Conservation (phyloP, 148 eudicot species). For the Gaultheria prostrata region DNA sequence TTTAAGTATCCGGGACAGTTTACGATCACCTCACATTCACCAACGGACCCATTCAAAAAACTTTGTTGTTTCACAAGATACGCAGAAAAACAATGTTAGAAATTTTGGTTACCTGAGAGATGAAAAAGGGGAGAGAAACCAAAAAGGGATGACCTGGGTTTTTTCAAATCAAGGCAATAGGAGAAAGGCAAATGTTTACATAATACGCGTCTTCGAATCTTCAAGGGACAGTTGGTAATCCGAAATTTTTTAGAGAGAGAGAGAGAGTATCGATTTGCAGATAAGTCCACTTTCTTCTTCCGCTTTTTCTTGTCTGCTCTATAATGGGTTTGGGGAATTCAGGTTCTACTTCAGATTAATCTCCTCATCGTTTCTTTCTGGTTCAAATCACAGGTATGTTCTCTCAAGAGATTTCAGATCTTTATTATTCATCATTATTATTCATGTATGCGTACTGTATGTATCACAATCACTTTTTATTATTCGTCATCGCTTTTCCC, state of each 20-base stretch:
- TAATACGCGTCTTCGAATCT: neutral
- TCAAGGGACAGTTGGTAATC: neutral
- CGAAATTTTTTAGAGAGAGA: neutral
- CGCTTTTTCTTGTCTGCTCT: neutral
- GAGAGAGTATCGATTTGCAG: neutral
- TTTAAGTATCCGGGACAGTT: too few relatives aligned
- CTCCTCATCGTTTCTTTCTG: neutral
- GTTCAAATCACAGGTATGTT: neutral
- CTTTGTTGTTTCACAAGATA: too few relatives aligned
- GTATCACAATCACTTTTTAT: neutral
- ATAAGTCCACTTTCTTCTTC: neutral
- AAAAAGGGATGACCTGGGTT: too few relatives aligned
- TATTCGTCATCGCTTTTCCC: neutral
- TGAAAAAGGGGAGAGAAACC: too few relatives aligned
- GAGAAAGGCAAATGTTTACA: neutral
- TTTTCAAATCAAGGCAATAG: too few relatives aligned
- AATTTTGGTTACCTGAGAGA: too few relatives aligned
- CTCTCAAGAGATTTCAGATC: neutral
- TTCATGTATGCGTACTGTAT: neutral
- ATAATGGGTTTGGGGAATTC: neutral
- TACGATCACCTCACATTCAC: too few relatives aligned
- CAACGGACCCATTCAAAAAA: too few relatives aligned
- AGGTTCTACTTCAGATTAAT: neutral
- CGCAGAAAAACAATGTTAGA: too few relatives aligned
- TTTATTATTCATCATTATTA: neutral